A percentile compares a stretch with the other conserved stretches of the same genome.
phyloP scores from a whole-genome alignment of 768 basidiomycete genomes.

The Gyrodon lividus region DNA sequence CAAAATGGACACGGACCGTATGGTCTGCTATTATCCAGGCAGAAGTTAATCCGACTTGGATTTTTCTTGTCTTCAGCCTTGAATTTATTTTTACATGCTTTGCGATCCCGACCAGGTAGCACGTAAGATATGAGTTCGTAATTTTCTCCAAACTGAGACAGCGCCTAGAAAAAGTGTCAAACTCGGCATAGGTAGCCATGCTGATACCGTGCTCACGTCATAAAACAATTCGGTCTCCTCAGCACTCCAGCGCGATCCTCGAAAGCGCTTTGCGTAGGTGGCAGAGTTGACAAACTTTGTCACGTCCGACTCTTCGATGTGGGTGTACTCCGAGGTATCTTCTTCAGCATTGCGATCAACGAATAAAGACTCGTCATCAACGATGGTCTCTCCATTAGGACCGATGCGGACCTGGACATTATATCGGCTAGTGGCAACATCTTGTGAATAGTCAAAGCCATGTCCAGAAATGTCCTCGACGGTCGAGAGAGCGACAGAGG shows the following conservation, averaged over 20 bases:
- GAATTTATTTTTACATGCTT: conserved; percentile 92
- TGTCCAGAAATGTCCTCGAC: conserved; percentile 48
- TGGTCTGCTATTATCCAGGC: conserved; percentile 71
- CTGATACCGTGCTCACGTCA: conserved; percentile 52
- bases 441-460: conserved; percentile 70
- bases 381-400: conserved; percentile 81
- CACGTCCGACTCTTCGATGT: conserved; percentile 78
- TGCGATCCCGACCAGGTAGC: conserved; percentile 80
- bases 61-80: conserved; percentile 86
- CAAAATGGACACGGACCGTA: conserved; percentile 52
- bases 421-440: conserved; percentile 65
- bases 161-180: conserved; percentile 52
- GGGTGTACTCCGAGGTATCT: conserved; percentile 71
- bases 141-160: conserved; percentile 88
- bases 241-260: conserved; percentile 86
- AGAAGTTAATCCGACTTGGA: conserved; percentile 69
- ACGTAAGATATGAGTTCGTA: conserved; percentile 89
- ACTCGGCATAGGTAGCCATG: neutral
- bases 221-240: conserved; percentile 90
- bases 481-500: conserved; percentile 13
- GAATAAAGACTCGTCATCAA: conserved; percentile 82
- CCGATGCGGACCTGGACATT: conserved; percentile 87
- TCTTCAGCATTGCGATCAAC: conserved; percentile 70
- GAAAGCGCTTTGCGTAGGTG: conserved; percentile 75
- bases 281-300: conserved; percentile 84